Evolutionary conservation across 441 rosid species (phyloP).

Genomic region (Manihot esculenta): DNA sequence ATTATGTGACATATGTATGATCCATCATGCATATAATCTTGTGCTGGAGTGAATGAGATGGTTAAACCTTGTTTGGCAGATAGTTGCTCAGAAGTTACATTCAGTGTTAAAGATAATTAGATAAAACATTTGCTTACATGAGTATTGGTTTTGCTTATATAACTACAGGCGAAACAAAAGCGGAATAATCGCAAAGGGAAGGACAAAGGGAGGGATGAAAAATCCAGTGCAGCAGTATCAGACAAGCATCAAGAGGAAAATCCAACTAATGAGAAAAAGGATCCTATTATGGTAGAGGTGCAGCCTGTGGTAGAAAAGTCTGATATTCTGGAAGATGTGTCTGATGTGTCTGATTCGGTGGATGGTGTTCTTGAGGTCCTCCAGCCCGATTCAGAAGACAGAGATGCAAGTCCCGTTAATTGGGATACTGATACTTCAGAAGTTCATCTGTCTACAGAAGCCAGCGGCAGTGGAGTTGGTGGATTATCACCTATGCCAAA

Average conservation of each 20-base stretch:
- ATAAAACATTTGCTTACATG: conserved; percentile 4
- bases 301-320: conserved; percentile 54
- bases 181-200: conserved; percentile 78
- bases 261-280: conserved; percentile 43
- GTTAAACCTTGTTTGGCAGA: too few relatives aligned
- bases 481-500: conserved; percentile 56
- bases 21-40: neutral
- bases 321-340: conserved; percentile 59
- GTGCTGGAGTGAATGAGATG: neutral
- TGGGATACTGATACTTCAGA: conserved; percentile 92
- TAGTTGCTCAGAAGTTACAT: neutral
- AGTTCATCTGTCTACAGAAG: conserved; percentile 56
- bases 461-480: conserved; percentile 52
- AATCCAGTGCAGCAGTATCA: conserved; percentile 28
- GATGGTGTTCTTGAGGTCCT: conserved; percentile 60
- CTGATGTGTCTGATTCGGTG: conserved; percentile 72
- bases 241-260: conserved; percentile 47
- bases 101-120: neutral
- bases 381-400: conserved; percentile 77
- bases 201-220: conserved; percentile 76
- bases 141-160: conserved; percentile 14
- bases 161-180: conserved; percentile 75
- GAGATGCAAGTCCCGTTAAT: conserved; percentile 64
- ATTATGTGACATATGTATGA: neutral
- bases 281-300: conserved; percentile 37